These are phyloP conservation scores for Hibiscus trionum DNA, from an alignment of 345 rosid genomes.

Conservation along the genomic window DNA sequence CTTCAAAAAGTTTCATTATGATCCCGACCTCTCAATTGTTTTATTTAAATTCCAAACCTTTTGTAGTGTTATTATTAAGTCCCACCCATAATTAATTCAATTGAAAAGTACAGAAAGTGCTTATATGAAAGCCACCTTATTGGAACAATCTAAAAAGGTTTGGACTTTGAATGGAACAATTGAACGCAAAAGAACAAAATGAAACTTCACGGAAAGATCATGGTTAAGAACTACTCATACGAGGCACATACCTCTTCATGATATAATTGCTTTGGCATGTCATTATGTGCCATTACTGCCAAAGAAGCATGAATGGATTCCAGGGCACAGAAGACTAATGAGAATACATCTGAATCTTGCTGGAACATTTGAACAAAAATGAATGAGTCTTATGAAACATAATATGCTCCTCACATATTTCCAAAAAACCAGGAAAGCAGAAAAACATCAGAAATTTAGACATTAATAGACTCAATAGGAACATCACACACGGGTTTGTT, in stretches of 20 bases:
- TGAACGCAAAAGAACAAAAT: background rate
- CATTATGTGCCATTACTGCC: constrained; percentile 76
- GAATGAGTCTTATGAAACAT: background rate
- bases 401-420: background rate
- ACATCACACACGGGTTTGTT: background rate
- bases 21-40: background rate
- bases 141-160: background rate
- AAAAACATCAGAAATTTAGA: background rate
- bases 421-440: background rate
- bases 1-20: background rate
- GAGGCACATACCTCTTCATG: constrained; percentile 72
- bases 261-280: constrained; percentile 95
- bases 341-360: constrained; percentile 70
- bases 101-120: background rate
- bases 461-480: background rate
- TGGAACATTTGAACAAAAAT: constrained; percentile 32
- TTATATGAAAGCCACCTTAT: background rate
- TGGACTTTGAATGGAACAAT: background rate
- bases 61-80: background rate
- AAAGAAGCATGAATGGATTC: constrained; percentile 94
- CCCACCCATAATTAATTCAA: background rate
- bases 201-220: background rate
- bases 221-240: constrained; percentile 1
- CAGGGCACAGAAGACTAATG: constrained; percentile 67
- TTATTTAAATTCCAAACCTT: background rate